Conservation (phyloP, 768 basidiomycete genomes). For the Tephrocybe sp. region DNA sequence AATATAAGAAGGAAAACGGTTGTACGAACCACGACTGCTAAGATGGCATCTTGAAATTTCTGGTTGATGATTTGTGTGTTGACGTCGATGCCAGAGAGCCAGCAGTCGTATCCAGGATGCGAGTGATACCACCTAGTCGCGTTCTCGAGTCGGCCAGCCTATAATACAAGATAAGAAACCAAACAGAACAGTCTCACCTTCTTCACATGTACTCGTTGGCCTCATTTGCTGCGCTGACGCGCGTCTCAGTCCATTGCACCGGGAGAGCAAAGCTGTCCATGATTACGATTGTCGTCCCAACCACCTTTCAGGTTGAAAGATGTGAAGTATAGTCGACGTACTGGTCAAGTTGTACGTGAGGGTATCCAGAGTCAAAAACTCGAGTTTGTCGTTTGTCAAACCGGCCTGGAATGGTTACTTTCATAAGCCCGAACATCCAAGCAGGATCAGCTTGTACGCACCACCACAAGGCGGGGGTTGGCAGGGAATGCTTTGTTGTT, state of each 20-base stretch:
- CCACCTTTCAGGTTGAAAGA: conserved; percentile 52
- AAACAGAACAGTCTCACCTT: conserved; percentile 49
- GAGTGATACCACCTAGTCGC: conserved; percentile 98
- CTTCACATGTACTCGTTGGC: conserved; percentile 99
- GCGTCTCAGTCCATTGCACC: conserved; percentile 96
- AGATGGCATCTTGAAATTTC: conserved; percentile 92
- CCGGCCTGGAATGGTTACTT: neutral
- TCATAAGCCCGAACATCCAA: neutral
- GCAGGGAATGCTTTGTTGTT: conserved; percentile 8
- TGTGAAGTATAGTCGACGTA: neutral
- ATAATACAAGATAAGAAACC: neutral
- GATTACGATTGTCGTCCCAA: conserved; percentile 74
- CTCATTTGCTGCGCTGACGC: conserved; percentile 93
- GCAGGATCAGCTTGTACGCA: neutral
- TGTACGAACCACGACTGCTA: conserved; percentile 85
- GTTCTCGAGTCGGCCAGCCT: conserved; percentile 85
- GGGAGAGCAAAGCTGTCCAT: conserved; percentile 98
- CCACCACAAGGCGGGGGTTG: conserved; percentile 8
- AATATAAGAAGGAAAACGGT: neutral
- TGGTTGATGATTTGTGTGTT: conserved; percentile 96
- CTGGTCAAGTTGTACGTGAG: conserved; percentile 11
- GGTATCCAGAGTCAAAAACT: conserved; percentile 9
- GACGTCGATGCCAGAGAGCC: conserved; percentile 98
- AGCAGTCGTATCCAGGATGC: conserved; percentile 98
- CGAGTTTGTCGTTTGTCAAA: conserved; percentile 9